phyloP scores from a whole-genome alignment of 2,329 filamentous ascomycete species.

The Diplodia sapinea region DNA sequence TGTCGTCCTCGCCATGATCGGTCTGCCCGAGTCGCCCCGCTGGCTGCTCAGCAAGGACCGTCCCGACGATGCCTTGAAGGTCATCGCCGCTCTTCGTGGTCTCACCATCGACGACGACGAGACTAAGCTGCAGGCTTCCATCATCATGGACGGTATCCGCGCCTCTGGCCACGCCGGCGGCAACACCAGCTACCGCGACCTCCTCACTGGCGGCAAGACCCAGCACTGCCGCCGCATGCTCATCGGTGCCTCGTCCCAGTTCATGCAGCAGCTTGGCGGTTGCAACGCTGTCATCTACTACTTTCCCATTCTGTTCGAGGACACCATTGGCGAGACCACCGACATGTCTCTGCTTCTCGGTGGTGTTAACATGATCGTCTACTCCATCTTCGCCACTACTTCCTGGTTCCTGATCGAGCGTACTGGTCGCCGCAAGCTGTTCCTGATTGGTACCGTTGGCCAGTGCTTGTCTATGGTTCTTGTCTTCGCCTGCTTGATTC shows the following conservation, averaged over 20 bases:
- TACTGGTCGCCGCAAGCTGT: slow-evolving; percentile 56
- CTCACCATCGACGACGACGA: slow-evolving; percentile 59
- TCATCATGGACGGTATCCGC: slow-evolving; percentile 66
- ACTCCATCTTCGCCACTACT: slow-evolving; percentile 60
- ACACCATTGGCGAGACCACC: slow-evolving; percentile 57
- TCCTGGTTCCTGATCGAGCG: slow-evolving; percentile 71
- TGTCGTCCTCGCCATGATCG: slow-evolving; percentile 50
- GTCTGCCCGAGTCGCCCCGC: slow-evolving; percentile 64
- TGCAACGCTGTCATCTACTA: slow-evolving; percentile 57
- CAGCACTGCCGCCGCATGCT: slow-evolving; percentile 70
- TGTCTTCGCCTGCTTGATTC: slow-evolving; percentile 51
- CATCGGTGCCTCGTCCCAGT: slow-evolving; percentile 63
- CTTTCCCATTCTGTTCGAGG: slow-evolving; percentile 50
- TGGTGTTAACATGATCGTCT: slow-evolving; percentile 62
- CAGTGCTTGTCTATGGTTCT: slow-evolving; percentile 62
- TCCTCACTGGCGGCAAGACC: slow-evolving; percentile 67
- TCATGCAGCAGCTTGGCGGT: slow-evolving; percentile 66
- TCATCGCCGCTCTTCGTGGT: slow-evolving; percentile 58
- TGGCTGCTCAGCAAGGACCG: slow-evolving; percentile 64
- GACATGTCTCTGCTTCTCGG: slow-evolving; percentile 53
- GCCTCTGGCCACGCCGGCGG: slow-evolving; percentile 50
- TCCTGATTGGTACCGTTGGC: slow-evolving; percentile 53
- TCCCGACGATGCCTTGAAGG: slow-evolving; percentile 54
- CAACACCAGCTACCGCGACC: slow-evolving; percentile 55
- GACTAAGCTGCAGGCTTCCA: slow-evolving; percentile 65